Base-by-base conservation (phyloP, 192 early-diverging fungal species). In the Umbelopsis sp. region DNA sequence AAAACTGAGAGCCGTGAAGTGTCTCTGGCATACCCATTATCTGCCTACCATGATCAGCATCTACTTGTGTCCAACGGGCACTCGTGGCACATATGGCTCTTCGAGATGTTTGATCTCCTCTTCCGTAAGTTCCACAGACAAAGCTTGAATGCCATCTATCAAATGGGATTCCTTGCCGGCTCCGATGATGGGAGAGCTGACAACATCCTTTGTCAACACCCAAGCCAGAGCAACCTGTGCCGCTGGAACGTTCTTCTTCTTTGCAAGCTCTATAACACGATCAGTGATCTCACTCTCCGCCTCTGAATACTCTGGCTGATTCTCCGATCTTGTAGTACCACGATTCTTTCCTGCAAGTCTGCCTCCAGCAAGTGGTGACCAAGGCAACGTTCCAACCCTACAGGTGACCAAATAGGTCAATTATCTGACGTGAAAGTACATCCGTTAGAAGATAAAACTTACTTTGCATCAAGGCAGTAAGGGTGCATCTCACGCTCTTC, bases 401-500 rank as follows among this genome's bases (percentile, higher is more conserved):
- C 0, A 61, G 33, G 7, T 2, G 2, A 11, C 12, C 12, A 13
- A 16, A 33, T 12, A n/a, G 0, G 55, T 61, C 11, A 61, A 27
- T 37, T 35, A 33, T 18, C 21, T 61, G 12, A 27, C 9, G 20
- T 16, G 4, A 16, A 35, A 16, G 2, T 3, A 35, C 16, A 30
- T 3, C 0, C 18, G 1, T 0, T 25, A n/a, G 12, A 3, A 1
- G 25, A 18, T 22, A 35, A 15, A 18, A 27, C 55, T 61, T 61
- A 61, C 55, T 61, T 61, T 65, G 66, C 48, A 73, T 70, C 76
- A 21, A 77, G 11, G 46, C 72, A 73, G n/a, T 77, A 80, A 3
- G 79, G 71, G 49, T 67, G 69, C 79, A 80, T 77, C 48, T 77
- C 79, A 20, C 79, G 64, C 27, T 77, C 79, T 70, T 80, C 75